Percentiles rank a stretch among this genome's conserved stretches.
Conservation (phyloP, 768 basidiomycete species). For the Trametes punicea region DNA sequence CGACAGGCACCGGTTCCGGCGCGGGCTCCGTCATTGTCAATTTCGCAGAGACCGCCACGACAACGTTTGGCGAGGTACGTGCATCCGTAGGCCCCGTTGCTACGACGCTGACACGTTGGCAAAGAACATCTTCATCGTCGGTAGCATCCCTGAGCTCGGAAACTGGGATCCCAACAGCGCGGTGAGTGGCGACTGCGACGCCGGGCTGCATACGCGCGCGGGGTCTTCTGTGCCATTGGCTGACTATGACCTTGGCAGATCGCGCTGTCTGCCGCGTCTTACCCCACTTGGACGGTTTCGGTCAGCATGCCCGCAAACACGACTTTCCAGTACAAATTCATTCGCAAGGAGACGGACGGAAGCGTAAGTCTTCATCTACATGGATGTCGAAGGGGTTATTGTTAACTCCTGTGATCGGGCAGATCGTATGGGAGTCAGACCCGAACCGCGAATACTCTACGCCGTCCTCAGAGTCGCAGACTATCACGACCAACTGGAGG, state of each 20-base stretch:
- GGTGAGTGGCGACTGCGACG: conserved; percentile 40
- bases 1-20: conserved; percentile 21
- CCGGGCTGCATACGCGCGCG: not conserved
- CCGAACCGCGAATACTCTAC: conserved; percentile 51
- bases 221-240: not conserved
- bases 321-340: conserved; percentile 57
- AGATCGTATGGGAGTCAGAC: conserved; percentile 62
- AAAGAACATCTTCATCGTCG: conserved; percentile 59
- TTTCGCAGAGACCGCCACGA: conserved; percentile 54
- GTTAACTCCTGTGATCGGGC: too few species aligned
- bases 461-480: conserved; percentile 38
- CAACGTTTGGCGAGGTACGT: conserved; percentile 53
- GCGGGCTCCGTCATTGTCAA: conserved; percentile 36
- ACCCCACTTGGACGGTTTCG: conserved; percentile 54
- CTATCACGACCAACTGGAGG: conserved; percentile 43
- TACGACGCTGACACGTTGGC: not conserved
- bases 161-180: conserved; percentile 47
- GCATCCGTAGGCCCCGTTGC: not conserved
- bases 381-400: too few species aligned
- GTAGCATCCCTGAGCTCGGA: conserved; percentile 53
- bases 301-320: conserved; percentile 49
- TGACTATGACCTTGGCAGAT: conserved; percentile 34
- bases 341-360: conserved; percentile 52
- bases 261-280: conserved; percentile 46
- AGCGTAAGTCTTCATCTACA: conserved; percentile 34